Evolutionary conservation across 116 monocot species (phyloP).

Genomic region (Cymodocea nodosa): DNA sequence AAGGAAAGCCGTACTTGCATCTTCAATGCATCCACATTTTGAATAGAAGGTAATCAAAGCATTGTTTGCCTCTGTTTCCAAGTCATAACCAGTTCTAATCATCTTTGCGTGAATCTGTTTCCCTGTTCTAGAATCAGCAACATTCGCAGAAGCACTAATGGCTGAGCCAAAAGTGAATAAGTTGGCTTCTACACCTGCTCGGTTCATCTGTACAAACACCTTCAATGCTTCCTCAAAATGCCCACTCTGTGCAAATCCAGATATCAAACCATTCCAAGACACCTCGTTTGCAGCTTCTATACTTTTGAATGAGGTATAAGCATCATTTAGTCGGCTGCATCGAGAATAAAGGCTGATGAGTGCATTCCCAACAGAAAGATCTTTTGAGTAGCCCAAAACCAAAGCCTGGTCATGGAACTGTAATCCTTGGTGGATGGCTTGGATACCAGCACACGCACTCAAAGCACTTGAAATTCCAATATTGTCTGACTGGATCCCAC

Average conservation of each 20-base stretch:
- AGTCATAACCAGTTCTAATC: constrained; percentile 51
- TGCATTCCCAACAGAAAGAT: constrained; percentile 74
- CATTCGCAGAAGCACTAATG: constrained; percentile 56
- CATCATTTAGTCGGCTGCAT: constrained; percentile 52
- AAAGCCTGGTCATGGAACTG: constrained; percentile 71
- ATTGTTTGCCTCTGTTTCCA: constrained; percentile 51
- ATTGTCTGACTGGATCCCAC: constrained; percentile 49
- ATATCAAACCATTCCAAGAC: constrained; percentile 89
- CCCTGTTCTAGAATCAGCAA: constrained; percentile 66
- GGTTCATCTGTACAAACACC: constrained; percentile 45
- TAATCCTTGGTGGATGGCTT: constrained; percentile 38
- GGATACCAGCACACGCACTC: constrained; percentile 70
- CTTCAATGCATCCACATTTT: constrained; percentile 70
- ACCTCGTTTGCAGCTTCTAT: constrained; percentile 52
- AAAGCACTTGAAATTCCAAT: constrained; percentile 72
- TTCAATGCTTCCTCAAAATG: constrained; percentile 59
- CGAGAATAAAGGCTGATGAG: constrained; percentile 70
- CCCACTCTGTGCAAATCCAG: constrained; percentile 80
- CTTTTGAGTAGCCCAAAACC: constrained; percentile 45
- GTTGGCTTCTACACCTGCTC: constrained; percentile 31
- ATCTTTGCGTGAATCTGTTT: constrained; percentile 73
- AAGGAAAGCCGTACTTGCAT: constrained; percentile 46
- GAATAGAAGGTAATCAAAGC: constrained; percentile 71
- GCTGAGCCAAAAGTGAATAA: constrained; percentile 69
- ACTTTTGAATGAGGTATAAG: constrained; percentile 38